These are phyloP conservation scores for Trichosporon sp. DNA, from an alignment of 1,284 basidiomycete species.

Conservation along the genomic window DNA sequence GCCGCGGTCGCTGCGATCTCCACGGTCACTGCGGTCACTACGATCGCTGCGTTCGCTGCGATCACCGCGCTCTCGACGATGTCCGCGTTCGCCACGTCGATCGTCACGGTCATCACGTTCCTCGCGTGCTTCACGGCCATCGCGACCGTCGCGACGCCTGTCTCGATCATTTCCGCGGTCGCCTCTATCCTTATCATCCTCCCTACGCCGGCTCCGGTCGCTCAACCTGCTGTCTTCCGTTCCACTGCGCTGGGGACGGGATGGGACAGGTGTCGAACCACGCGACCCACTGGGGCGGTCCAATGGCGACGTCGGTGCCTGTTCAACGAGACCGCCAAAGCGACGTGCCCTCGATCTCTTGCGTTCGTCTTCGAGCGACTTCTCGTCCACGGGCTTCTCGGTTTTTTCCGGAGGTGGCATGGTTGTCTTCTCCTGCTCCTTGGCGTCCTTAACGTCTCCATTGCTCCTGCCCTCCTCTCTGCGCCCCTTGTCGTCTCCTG, in stretches of 20 bases:
- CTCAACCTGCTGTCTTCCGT: constrained; percentile 39
- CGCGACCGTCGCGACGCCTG: constrained; percentile 1
- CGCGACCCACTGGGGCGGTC: constrained; percentile 5
- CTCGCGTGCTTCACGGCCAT: neutral
- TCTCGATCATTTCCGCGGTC: constrained; percentile 11
- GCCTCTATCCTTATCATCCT: constrained; percentile 16
- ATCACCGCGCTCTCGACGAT: neutral
- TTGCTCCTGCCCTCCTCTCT: neutral
- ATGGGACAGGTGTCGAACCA: constrained; percentile 2
- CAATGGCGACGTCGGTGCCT: constrained; percentile 5
- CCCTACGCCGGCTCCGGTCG: constrained; percentile 23
- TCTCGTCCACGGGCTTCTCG: constrained; percentile 28
- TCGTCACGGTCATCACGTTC: neutral
- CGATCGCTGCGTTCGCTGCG: constrained; percentile 4
- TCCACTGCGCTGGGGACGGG: constrained; percentile 21
- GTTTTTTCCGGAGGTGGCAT: neutral
- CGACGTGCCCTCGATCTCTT: constrained; percentile 33
- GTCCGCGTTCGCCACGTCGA: neutral
- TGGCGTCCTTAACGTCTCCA: neutral
- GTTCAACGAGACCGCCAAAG: constrained; percentile 27
- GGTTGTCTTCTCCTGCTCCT: neutral
- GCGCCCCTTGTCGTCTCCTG: neutral
- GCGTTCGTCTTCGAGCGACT: constrained; percentile 32
- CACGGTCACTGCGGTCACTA: constrained; percentile 3
- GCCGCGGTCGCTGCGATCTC: constrained; percentile 2